These are phyloP conservation scores for Neoboletus brunneissimus DNA, from an alignment of 768 basidiomycete genomes.

Conservation along the genomic window DNA sequence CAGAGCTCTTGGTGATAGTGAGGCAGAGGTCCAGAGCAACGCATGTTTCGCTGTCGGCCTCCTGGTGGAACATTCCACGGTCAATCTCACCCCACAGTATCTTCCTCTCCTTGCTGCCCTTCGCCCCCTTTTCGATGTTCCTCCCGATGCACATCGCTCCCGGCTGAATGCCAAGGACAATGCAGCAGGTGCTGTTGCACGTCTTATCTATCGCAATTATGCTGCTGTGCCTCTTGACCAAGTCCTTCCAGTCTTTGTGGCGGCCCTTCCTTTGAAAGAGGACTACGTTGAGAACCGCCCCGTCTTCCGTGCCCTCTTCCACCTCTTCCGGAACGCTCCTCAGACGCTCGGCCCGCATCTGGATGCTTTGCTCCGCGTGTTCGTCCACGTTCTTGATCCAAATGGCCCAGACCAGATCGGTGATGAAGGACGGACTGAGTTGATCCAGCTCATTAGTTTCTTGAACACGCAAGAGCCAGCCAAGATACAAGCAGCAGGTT, in stretches of 20 bases:
- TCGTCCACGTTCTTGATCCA: constrained; percentile 80
- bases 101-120: constrained; percentile 73
- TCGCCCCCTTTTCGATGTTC: constrained; percentile 73
- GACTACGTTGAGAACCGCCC: constrained; percentile 90
- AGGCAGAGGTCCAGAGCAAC: constrained; percentile 94
- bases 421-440: constrained; percentile 70
- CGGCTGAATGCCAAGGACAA: constrained; percentile 90
- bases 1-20: constrained; percentile 75
- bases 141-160: constrained; percentile 59
- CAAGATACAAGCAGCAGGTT: constrained; percentile 79
- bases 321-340: constrained; percentile 77
- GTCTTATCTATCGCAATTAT: constrained; percentile 79
- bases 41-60: constrained; percentile 93
- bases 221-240: constrained; percentile 83
- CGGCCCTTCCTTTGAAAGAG: constrained; percentile 79
- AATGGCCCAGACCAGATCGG: constrained; percentile 70
- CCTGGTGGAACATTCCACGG: constrained; percentile 79
- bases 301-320: constrained; percentile 86
- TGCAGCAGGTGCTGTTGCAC: constrained; percentile 89
- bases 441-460: constrained; percentile 69
- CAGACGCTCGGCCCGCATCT: constrained; percentile 69
- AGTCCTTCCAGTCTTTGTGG: constrained; percentile 82
- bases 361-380: constrained; percentile 75
- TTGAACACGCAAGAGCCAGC: constrained; percentile 74
- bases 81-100: constrained; percentile 83